These are phyloP conservation scores for Solanum pinnatisectum DNA, from an alignment of 257 asterid species.

Conservation along the genomic window DNA sequence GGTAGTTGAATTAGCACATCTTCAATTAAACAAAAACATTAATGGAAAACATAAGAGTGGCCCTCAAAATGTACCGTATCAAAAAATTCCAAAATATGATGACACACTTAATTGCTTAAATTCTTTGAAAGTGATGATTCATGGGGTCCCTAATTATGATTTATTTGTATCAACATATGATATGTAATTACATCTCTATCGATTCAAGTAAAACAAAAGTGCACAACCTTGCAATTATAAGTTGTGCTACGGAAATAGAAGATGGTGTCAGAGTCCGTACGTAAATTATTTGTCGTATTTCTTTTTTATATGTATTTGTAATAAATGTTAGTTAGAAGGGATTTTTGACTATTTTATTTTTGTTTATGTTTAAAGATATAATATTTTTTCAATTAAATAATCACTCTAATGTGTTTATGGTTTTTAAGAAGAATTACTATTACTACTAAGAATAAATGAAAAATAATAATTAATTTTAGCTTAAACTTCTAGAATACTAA, in stretches of 20 bases:
- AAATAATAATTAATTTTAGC: neutral
- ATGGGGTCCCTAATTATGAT: neutral
- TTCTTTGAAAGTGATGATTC: neutral
- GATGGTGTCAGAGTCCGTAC: accelerated
- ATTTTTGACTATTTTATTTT: neutral
- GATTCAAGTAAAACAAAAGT: neutral
- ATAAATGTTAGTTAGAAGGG: neutral
- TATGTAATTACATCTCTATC: neutral
- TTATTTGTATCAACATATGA: neutral
- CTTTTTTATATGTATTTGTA: neutral
- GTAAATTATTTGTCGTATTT: neutral
- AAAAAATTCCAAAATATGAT: neutral
- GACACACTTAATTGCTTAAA: neutral
- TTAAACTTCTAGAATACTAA: neutral
- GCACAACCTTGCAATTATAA: neutral
- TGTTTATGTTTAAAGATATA: no score
- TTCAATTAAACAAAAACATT: neutral
- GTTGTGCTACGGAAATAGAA: neutral
- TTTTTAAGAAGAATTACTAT: no score
- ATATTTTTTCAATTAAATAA: no score
- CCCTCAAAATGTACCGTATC: neutral
- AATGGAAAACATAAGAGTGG: neutral
- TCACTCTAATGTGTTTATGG: no score
- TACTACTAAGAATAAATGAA: no score
- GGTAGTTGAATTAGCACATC: neutral